phyloP scores from a whole-genome alignment of 805 yeast genomes.

The Yamadazyma takamatsuzukensis region DNA sequence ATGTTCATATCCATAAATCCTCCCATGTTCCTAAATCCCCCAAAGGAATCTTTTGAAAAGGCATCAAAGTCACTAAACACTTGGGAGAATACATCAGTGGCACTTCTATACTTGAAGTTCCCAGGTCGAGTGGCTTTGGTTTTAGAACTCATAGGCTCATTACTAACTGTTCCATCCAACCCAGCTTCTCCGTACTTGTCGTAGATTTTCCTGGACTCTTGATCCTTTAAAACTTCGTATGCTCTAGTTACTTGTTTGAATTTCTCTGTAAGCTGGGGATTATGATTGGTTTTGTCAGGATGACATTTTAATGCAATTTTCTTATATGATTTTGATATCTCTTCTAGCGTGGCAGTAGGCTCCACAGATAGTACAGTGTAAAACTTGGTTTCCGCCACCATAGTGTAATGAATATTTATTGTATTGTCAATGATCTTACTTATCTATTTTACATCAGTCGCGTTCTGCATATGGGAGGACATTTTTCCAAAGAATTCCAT shows the following conservation, averaged over 20 bases:
- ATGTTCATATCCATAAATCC: constrained; percentile 4
- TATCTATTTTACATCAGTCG: too few species aligned
- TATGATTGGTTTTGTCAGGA: constrained; percentile 59
- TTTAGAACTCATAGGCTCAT: neutral
- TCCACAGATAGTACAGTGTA: constrained; percentile 35
- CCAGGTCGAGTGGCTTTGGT: constrained; percentile 3
- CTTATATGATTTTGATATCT: constrained; percentile 33
- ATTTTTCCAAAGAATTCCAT: too few species aligned
- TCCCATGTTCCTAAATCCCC: constrained; percentile 9
- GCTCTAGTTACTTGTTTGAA: constrained; percentile 66
- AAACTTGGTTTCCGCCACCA: constrained; percentile 16
- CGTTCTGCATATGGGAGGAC: too few species aligned
- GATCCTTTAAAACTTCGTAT: constrained; percentile 57
- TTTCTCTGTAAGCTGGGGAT: constrained; percentile 46
- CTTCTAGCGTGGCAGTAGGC: constrained; percentile 30
- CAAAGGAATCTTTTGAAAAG: constrained; percentile 4
- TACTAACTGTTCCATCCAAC: constrained; percentile 22
- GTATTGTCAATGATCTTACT: too few species aligned
- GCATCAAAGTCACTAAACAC: constrained; percentile 29
- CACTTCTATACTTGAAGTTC: constrained; percentile 10
- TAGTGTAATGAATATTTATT: neutral
- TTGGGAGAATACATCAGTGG: constrained; percentile 32
- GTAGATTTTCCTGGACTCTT: constrained; percentile 42
- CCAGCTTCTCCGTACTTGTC: constrained; percentile 52
- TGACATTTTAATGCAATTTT: constrained; percentile 50